Conservation (phyloP, 352 stramenopile species). For the Bremia lactucae region DNA sequence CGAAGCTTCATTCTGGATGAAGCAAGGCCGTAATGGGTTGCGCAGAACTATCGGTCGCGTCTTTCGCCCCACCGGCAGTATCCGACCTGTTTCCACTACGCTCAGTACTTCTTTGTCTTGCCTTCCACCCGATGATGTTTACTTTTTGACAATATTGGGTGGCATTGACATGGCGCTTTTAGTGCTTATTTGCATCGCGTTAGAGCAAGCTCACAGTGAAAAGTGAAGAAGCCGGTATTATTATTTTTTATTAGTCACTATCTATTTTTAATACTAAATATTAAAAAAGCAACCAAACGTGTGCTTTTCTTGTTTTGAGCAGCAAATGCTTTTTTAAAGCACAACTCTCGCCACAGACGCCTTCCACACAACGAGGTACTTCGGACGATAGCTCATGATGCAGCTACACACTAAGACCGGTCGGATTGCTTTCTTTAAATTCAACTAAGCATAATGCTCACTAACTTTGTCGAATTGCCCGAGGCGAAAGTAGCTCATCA, state of each 20-base stretch:
- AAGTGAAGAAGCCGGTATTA: constrained; percentile 15
- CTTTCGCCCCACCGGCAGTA: constrained; percentile 15
- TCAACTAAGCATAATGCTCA: constrained; percentile 9
- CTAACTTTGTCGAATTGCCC: constrained; percentile 24
- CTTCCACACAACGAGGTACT: too few species aligned
- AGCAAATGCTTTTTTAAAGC: too few species aligned
- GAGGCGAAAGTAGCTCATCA: constrained; percentile 30
- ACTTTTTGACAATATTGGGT: constrained; percentile 24
- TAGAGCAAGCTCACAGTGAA: constrained; percentile 23
- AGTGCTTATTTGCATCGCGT: constrained; percentile 31
- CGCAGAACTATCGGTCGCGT: constrained; percentile 22
- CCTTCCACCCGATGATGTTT: constrained; percentile 18
- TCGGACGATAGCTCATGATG: too few species aligned
- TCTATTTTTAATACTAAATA: too few species aligned
- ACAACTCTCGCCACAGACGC: too few species aligned
- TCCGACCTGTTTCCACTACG: constrained; percentile 12
- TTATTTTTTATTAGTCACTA: too few species aligned
- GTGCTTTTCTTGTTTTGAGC: too few species aligned
- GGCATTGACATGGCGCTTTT: constrained; percentile 34
- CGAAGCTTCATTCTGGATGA: constrained; percentile 28
- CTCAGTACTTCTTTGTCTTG: constrained; percentile 14
- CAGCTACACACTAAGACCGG: too few species aligned
- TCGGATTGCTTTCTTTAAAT: constrained; percentile 21
- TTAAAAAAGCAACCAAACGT: too few species aligned
- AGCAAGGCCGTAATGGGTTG: constrained; percentile 14